phyloP scores from a whole-genome alignment of 805 yeast species.

The Candida sonorensis region DNA sequence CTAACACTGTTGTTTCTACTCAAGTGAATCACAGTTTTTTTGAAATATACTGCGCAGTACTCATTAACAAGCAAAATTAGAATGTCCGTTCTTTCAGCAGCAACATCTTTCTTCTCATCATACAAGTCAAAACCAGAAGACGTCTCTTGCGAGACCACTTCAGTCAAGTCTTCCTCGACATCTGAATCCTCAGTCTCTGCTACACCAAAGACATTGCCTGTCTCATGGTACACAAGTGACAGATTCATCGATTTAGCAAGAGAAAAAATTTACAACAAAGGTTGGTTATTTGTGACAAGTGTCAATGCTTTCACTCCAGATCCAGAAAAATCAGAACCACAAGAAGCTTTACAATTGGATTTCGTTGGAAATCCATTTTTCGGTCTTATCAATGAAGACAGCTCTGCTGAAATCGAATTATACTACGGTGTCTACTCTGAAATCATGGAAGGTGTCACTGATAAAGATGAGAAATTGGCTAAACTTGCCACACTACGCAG shows the following conservation, averaged over 20 bases:
- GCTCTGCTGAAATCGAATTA: constrained; percentile 11
- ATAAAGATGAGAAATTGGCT: constrained; percentile 7
- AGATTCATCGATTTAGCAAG: constrained; percentile 14
- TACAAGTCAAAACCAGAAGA: no score
- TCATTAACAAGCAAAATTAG: no score
- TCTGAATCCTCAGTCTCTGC: no score
- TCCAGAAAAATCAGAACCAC: constrained; percentile 12
- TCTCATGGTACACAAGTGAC: constrained; percentile 24
- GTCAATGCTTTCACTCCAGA: constrained; percentile 14
- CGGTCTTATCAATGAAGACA: constrained; percentile 19
- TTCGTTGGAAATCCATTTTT: constrained; percentile 22
- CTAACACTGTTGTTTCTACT: no score
- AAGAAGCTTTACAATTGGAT: constrained; percentile 20
- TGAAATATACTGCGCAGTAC: no score
- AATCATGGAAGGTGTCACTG: constrained; percentile 7
- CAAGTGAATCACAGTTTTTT: no score
- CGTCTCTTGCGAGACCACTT: no score
- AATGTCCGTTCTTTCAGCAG: no score
- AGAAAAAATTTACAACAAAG: constrained; percentile 19
- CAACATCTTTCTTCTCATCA: no score
- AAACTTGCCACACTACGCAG: constrained; percentile 9
- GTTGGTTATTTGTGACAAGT: constrained; percentile 23
- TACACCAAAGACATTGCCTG: constrained; percentile 17
- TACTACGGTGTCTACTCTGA: constrained; percentile 22
- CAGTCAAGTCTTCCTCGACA: no score